These are phyloP conservation scores for Diaporthe caulivora DNA, from an alignment of 2,329 filamentous ascomycete genomes.

Conservation along the genomic window DNA sequence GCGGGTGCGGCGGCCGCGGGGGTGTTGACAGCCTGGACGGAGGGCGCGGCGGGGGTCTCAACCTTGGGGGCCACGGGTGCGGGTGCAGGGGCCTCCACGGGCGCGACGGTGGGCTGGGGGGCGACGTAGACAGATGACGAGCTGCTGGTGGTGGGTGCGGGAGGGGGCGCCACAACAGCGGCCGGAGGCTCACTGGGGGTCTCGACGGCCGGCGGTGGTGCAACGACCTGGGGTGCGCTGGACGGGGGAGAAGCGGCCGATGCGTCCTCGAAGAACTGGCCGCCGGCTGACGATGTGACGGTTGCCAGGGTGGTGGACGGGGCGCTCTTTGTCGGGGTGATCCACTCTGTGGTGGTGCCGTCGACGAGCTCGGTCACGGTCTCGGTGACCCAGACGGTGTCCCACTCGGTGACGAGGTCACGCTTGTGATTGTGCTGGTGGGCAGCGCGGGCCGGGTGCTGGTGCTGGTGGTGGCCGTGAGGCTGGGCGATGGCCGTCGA, in stretches of 20 bases:
- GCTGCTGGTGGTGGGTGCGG: conserved; percentile 45
- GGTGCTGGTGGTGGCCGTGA: conserved; percentile 52
- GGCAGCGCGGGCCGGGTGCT: conserved; percentile 45
- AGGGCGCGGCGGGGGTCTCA: conserved; percentile 44
- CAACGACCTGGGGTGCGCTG: conserved; percentile 47
- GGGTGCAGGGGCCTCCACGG: conserved; percentile 38
- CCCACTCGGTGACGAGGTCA: conserved; percentile 58
- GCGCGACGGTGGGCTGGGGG: conserved; percentile 44
- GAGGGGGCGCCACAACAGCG: conserved; percentile 38
- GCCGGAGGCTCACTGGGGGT: conserved; percentile 26
- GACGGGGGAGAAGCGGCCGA: conserved; percentile 35
- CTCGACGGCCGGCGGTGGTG: conserved; percentile 29
- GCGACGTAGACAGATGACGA: conserved; percentile 40
- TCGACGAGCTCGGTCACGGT: conserved; percentile 64
- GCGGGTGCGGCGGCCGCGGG: conserved; percentile 33
- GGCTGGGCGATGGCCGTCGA: conserved; percentile 64
- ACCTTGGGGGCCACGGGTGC: conserved; percentile 23
- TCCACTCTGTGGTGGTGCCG: conserved; percentile 59
- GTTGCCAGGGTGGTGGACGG: conserved; percentile 42
- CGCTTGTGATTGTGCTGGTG: conserved; percentile 57
- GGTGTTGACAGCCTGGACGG: conserved; percentile 45
- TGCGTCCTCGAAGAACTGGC: conserved; percentile 49
- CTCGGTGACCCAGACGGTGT: conserved; percentile 64
- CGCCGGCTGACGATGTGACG: conserved; percentile 43
- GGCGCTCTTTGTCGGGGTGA: conserved; percentile 50